Conservation (phyloP, 768 basidiomycete genomes). For the Podaxis mareebaensis region DNA sequence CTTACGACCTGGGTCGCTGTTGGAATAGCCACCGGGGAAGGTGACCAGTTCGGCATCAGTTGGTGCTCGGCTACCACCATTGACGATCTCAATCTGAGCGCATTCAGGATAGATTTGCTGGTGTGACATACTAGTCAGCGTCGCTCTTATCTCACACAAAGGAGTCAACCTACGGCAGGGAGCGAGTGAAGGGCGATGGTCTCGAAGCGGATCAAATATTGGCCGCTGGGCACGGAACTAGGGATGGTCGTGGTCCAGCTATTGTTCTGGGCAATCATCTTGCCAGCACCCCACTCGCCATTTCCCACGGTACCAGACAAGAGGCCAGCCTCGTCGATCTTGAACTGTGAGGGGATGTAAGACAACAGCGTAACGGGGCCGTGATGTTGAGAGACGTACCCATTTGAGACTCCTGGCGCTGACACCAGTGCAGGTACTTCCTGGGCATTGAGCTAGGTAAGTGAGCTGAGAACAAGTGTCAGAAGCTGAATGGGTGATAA, state of each 20-base stretch:
- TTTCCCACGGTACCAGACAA: conserved; percentile 41
- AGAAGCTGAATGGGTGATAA: not conserved
- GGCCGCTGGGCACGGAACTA: conserved; percentile 40
- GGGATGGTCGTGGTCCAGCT: conserved; percentile 50
- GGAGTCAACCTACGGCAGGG: conserved; percentile 44
- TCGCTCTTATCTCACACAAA: not conserved
- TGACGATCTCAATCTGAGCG: conserved; percentile 43
- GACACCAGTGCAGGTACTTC: conserved; percentile 40
- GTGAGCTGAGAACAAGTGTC: conserved; percentile 30
- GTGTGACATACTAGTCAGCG: not conserved
- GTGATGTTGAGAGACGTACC: conserved; percentile 27
- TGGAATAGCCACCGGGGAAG: conserved; percentile 49
- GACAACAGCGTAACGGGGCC: not conserved
- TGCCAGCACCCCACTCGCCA: conserved; percentile 43
- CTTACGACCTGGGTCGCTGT: conserved; percentile 44
- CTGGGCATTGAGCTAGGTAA: conserved; percentile 48
- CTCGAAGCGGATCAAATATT: conserved; percentile 50
- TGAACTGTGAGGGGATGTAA: conserved; percentile 33
- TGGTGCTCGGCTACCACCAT: conserved; percentile 40
- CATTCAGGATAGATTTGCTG: conserved; percentile 73
- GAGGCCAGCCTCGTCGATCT: conserved; percentile 47
- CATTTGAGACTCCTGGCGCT: conserved; percentile 40
- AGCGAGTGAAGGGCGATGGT: conserved; percentile 50
- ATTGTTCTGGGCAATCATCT: conserved; percentile 46
- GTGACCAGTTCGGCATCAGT: conserved; percentile 44